Base-by-base conservation (phyloP, 331 rosid genomes). In the Stylosanthes scabra region DNA sequence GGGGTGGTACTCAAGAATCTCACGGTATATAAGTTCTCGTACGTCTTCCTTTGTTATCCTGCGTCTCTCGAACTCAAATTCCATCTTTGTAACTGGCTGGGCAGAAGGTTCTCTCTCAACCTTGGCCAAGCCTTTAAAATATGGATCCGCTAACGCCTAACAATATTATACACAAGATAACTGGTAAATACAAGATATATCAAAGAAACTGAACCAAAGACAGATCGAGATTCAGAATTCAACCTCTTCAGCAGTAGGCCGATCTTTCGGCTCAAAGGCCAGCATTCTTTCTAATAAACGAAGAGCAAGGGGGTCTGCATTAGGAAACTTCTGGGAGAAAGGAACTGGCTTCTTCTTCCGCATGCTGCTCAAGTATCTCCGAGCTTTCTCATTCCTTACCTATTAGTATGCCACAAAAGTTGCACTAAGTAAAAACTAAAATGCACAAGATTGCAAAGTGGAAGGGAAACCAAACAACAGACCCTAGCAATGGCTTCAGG, bases 221-320 rank as follows among this genome's bases (percentile, higher is more conserved):
- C 41, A 72, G 72, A 66, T 37, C 34, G 74, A 81, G 29, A 70
- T 58, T 47, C 72, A 69, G 80, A 20, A 76, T 74, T 55, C 66
- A 75, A 90, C 99, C 97, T 92, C 98, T 88, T 95, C 99, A 29
- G 99, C 98, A 65, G 96, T 76, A 66, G 99, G 99, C 13, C 99
- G 89, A 69, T 90, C 99, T 86, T 92, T 95, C n/a, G 97, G 90
- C 74, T 92, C 99, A 85, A 95, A 95, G 11, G 99, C 97, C 78
- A 95, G 75, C 99, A 95, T 95, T 85, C 86, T 95, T 83, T 95
- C 99, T 76, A 95, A 82, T 71, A 95, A 80, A 37, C 94, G 88
- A 61, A 95, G 98, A 65, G 99, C 98, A 52, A 90, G 94, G 76
- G 98, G 99, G 75, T 95, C 99, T 71, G 94, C 88, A 83, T 95